Percentiles rank a stretch among this genome's conserved stretches.
These are phyloP conservation scores for Exophiala sideris DNA, from an alignment of 2,329 filamentous ascomycete species.

Conservation along the genomic window DNA sequence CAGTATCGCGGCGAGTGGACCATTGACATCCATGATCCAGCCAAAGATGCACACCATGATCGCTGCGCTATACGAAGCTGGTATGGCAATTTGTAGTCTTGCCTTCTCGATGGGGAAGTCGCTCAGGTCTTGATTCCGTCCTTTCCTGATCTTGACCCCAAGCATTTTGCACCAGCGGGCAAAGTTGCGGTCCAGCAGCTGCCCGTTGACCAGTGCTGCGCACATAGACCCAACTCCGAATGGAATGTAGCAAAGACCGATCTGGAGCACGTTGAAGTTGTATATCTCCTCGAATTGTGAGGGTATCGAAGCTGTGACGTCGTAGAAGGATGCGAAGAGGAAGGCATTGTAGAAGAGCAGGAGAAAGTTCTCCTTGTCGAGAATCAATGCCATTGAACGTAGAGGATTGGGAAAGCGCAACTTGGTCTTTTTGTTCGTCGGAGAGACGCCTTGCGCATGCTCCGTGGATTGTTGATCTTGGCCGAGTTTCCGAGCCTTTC, in stretches of 20 bases:
- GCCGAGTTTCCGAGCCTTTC: constrained; percentile 19
- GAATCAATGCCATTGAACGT: constrained; percentile 35
- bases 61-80: constrained; percentile 31
- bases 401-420: constrained; percentile 42
- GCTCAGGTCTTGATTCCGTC: constrained; percentile 51
- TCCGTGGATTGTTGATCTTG: constrained; percentile 1
- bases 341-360: constrained; percentile 39
- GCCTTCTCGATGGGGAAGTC: constrained; percentile 51
- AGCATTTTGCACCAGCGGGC: constrained; percentile 61
- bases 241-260: constrained; percentile 38
- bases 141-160: constrained; percentile 59
- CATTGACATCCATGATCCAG: constrained; percentile 37
- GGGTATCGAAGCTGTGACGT: constrained; percentile 45
- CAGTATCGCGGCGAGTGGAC: constrained; percentile 34
- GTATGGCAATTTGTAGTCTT: constrained; percentile 34
- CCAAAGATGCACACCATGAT: constrained; percentile 35
- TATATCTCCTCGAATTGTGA: constrained; percentile 47
- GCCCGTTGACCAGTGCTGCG: constrained; percentile 38
- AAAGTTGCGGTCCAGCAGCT: constrained; percentile 69
- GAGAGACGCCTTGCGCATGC: neutral
- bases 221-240: constrained; percentile 30
- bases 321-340: constrained; percentile 49
- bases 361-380: constrained; percentile 36
- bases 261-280: constrained; percentile 46
- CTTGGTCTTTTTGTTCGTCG: constrained; percentile 6